phyloP scores from a whole-genome alignment of 768 basidiomycete genomes.

The Pleurotus tuoliensis region DNA sequence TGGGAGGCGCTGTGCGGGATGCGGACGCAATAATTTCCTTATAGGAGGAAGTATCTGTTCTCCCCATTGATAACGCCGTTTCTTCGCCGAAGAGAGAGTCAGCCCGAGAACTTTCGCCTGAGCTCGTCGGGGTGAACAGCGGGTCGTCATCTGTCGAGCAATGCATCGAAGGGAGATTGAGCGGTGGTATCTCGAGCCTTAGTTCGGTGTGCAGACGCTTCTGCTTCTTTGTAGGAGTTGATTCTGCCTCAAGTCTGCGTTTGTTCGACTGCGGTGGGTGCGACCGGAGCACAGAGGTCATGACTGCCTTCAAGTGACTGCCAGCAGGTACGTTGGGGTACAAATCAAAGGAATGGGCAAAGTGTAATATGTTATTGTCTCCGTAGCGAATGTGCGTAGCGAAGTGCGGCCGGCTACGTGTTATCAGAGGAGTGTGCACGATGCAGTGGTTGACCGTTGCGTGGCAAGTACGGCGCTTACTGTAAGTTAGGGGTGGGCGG shows the following conservation, averaged over 20 bases:
- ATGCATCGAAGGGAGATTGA: background rate
- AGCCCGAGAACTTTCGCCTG: slow-evolving; percentile 14
- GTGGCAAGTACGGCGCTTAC: too few species aligned
- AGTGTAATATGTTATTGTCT: too few species aligned
- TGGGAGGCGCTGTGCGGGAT: slow-evolving; percentile 44
- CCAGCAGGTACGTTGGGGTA: too few species aligned
- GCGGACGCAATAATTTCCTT: slow-evolving; percentile 12
- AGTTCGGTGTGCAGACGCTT: slow-evolving; percentile 13
- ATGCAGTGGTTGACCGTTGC: too few species aligned
- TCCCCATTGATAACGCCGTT: background rate
- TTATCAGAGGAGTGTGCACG: too few species aligned
- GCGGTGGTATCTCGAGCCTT: slow-evolving; percentile 14
- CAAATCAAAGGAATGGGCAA: too few species aligned
- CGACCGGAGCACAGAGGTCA: too few species aligned
- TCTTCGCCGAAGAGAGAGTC: slow-evolving; percentile 54
- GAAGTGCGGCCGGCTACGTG: too few species aligned
- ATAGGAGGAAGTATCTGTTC: background rate
- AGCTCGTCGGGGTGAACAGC: slow-evolving; percentile 1
- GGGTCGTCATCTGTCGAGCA: background rate
- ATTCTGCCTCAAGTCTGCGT: slow-evolving; percentile 1
- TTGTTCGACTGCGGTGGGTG: background rate
- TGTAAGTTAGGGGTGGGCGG: too few species aligned
- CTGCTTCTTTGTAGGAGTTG: background rate
- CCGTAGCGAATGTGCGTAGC: too few species aligned
- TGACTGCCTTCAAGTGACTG: too few species aligned